Evolutionary conservation across 768 basidiomycete genomes (phyloP), one percentile per base, ranked within the genome.

Genomic region (Suillus sp.): DNA sequence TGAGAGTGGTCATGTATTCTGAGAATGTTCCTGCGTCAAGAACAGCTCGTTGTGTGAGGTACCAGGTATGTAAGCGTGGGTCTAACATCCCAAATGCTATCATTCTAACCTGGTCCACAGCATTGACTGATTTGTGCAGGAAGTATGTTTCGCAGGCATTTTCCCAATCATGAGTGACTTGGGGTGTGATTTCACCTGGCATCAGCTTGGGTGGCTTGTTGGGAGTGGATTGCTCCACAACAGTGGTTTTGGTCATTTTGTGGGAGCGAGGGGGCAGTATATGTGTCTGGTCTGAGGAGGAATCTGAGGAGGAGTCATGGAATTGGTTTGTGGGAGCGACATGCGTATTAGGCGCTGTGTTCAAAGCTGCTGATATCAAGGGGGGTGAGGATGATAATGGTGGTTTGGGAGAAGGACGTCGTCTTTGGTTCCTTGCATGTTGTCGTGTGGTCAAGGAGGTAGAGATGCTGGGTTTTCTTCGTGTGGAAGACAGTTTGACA

Each of bases 191-290:
- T 14, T 38, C 37, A 1, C 37, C 37, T 4, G 11, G 2, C 0
- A 4, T 13, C 1, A 38, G 37, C 3, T 38, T 38, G 11, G 37
- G 37, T 14, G 11, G 37, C 5, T 38, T 38, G 13, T 4, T 38
- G 2, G 37, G 37, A 10, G 37, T 13, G 0, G 37, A 38, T 14
- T 38, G 37, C 3, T 38, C 37, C 0, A 38, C 37, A 11, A 13
- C 3, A 3, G 47, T 7, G 0, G 6, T 3, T 14, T 27, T 27
- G 0, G 25, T 48, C 47, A 48, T 48, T 2, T 14, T 48, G 25
- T 0, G 22, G 1, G 25, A 0, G 5, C 5, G 13, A 1, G 4
- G 2, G 3, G 4, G n/a, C 1, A 2, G 0, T 48, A 27, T 48
- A 48, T 48, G 47, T 5, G 25, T 7, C 0, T 6, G 0, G 9